A percentile compares a stretch with the other conserved stretches of the same genome.
phyloP scores from a whole-genome alignment of 352 stramenopile species.

The Phytophthora cajani region DNA sequence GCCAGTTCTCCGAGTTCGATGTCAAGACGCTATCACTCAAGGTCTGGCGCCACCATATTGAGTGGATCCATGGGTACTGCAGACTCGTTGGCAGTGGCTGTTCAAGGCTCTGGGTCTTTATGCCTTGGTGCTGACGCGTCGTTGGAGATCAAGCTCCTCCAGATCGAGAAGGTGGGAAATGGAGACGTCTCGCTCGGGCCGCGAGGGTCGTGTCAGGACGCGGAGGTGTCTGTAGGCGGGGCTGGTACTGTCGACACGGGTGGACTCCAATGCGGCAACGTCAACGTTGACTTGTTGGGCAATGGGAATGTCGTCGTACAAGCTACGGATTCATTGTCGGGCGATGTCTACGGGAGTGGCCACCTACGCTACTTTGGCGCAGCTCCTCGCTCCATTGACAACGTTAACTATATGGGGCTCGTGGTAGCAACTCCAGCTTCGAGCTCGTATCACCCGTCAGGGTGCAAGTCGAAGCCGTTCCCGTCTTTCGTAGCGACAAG shows the following conservation, averaged over 20 bases:
- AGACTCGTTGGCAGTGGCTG: neutral
- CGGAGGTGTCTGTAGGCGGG: slow-evolving; percentile 16
- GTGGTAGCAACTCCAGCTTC: slow-evolving; percentile 13
- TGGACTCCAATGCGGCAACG: slow-evolving; percentile 25
- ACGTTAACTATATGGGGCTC: slow-evolving; percentile 28
- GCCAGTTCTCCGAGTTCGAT: slow-evolving; percentile 19
- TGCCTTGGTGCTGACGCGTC: slow-evolving; percentile 20
- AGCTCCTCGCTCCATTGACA: slow-evolving; percentile 26
- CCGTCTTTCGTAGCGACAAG: neutral
- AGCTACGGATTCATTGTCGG: slow-evolving; percentile 25
- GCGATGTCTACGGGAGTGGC: slow-evolving; percentile 31
- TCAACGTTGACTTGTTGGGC: slow-evolving; percentile 28
- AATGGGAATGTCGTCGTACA: slow-evolving; percentile 36
- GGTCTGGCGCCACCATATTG: neutral
- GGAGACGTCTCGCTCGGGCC: slow-evolving; percentile 25
- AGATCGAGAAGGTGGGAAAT: slow-evolving; percentile 17
- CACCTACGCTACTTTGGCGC: slow-evolving; percentile 23
- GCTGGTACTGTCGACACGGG: slow-evolving; percentile 27
- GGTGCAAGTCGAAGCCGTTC: slow-evolving; percentile 15
- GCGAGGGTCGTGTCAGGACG: slow-evolving; percentile 17
- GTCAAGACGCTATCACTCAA: slow-evolving; percentile 17
- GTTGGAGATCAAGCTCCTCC: slow-evolving; percentile 8
- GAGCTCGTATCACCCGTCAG: slow-evolving; percentile 16
- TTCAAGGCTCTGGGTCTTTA: slow-evolving; percentile 19
- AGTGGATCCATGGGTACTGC: neutral